These are phyloP conservation scores for Apiotrichum domesticum DNA, from an alignment of 1,284 basidiomycete species.

Conservation along the genomic window DNA sequence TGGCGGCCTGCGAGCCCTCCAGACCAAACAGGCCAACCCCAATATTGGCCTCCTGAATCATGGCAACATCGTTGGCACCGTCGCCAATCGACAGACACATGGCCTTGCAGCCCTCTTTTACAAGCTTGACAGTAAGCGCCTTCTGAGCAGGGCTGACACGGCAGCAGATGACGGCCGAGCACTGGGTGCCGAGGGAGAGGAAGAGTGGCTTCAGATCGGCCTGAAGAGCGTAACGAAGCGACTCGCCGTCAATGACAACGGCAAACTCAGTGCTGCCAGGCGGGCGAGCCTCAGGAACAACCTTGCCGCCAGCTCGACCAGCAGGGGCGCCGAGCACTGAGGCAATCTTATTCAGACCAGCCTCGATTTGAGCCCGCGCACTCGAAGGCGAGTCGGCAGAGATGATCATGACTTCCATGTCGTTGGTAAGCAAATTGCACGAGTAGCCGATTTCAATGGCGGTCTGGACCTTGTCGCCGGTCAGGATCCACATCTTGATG, in stretches of 20 bases:
- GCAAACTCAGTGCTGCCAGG: conserved; percentile 58
- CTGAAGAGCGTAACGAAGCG: conserved; percentile 72
- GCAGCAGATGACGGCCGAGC: conserved; percentile 95
- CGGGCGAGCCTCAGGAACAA: conserved; percentile 3
- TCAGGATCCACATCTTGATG: conserved; percentile 79
- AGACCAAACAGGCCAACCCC: conserved; percentile 90
- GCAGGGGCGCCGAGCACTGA: conserved; percentile 56
- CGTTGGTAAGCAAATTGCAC: conserved; percentile 83
- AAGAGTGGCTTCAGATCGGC: conserved; percentile 76
- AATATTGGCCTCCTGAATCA: conserved; percentile 93
- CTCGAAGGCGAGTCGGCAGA: conserved; percentile 73
- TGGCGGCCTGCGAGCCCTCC: conserved; percentile 95
- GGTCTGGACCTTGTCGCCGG: conserved; percentile 93
- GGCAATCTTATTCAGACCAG: conserved; percentile 88
- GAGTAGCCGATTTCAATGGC: conserved; percentile 94
- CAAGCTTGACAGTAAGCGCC: conserved; percentile 78
- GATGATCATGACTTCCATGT: conserved; percentile 91
- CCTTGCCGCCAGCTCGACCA: neutral
- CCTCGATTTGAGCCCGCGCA: conserved; percentile 81
- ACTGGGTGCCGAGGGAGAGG: conserved; percentile 87
- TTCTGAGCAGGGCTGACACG: conserved; percentile 95
- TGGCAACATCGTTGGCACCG: conserved; percentile 53
- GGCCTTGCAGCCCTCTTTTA: conserved; percentile 89
- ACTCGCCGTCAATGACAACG: conserved; percentile 94
- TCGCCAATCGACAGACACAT: conserved; percentile 98